Evolutionary conservation across 176 grass and related monocot genomes (phyloP).

Genomic region (Saccharum spontaneum): DNA sequence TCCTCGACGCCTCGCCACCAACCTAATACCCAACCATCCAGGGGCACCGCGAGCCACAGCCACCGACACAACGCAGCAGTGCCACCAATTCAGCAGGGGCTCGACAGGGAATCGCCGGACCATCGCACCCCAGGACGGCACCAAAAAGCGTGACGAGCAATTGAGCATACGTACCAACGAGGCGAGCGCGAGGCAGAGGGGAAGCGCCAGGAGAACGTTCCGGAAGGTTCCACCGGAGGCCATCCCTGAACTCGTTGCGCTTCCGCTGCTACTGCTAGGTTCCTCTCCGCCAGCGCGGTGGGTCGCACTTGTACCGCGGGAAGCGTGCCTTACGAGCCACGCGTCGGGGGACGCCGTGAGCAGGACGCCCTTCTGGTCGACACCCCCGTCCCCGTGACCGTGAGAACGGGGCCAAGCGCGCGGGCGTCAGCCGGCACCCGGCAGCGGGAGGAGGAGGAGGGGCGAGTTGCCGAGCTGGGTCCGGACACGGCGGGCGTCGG

Average conservation of each 20-base stretch:
- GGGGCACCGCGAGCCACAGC: neutral
- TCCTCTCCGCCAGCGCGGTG: neutral
- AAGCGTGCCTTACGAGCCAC: slow-evolving; percentile 32
- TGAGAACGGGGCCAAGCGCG: neutral
- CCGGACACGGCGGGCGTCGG: neutral
- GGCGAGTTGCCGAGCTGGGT: neutral
- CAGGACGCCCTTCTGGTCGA: slow-evolving; percentile 4
- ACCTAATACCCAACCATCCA: neutral
- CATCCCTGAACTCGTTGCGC: slow-evolving; percentile 27
- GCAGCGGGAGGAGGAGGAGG: neutral
- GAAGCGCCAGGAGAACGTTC: slow-evolving; percentile 22
- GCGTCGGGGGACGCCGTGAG: slow-evolving; percentile 9
- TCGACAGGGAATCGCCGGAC: neutral
- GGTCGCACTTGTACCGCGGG: neutral
- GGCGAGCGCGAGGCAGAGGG: slow-evolving; percentile 36
- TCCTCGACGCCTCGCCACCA: slow-evolving; percentile 17
- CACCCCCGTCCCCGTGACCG: neutral
- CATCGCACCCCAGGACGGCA: neutral
- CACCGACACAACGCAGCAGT: neutral
- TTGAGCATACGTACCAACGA: slow-evolving; percentile 17
- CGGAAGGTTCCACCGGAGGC: slow-evolving; percentile 12
- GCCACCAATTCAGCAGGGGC: neutral
- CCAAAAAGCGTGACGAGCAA: neutral
- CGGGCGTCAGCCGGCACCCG: neutral
- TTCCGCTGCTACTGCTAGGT: neutral